Evolutionary conservation across 148 eudicot species (phyloP), one percentile per base, ranked within the genome.

Genomic region (Amaranthus palmeri): DNA sequence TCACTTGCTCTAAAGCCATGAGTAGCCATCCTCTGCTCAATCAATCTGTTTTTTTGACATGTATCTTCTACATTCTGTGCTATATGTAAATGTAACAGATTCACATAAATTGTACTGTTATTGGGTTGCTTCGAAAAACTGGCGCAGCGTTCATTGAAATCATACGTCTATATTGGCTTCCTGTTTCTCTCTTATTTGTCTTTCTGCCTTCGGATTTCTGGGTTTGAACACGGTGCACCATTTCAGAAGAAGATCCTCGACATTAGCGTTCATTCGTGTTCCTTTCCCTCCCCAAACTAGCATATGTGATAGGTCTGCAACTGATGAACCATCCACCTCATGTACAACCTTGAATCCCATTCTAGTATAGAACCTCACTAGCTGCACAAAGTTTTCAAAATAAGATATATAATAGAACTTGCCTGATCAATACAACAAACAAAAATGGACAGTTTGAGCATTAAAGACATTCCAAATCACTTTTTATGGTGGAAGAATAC

Each of bases 281-380:
- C 98, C 98, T 68, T 77, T 84, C 18, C 97, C 97, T 64, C 98
- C 98, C 98, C 98, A 93, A 0, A 87, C 91, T 54, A 93, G 58
- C 96, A 87, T 83, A 73, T 93, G 90, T 7, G 79, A 72, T 7
- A 85, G 41, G 66, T 93, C 98, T 69, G 84, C 85, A 8, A 89
- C 45, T 6, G 91, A 84, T 17, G 86, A 82, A 44, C 96, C 98
- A 25, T 69, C 86, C 18, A 95, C 98, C 79, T 91, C 90, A 72
- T 83, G 83, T 61, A 95, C 96, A 10, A 72, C 74, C 75, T 84
- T 85, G 88, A 95, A 95, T 57, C 98, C 98, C 67, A 95, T 77
- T 82, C 98, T 88, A 52, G 70, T 80, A 75, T 93, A 91, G 61
- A 91, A 93, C 79, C 77, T 86, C 17, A 91, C 96, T 10, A 93